Percentiles rank a stretch among this genome's conserved stretches.
phyloP scores from a whole-genome alignment of 495 filamentous ascomycete species.

The Peziza echinospora region DNA sequence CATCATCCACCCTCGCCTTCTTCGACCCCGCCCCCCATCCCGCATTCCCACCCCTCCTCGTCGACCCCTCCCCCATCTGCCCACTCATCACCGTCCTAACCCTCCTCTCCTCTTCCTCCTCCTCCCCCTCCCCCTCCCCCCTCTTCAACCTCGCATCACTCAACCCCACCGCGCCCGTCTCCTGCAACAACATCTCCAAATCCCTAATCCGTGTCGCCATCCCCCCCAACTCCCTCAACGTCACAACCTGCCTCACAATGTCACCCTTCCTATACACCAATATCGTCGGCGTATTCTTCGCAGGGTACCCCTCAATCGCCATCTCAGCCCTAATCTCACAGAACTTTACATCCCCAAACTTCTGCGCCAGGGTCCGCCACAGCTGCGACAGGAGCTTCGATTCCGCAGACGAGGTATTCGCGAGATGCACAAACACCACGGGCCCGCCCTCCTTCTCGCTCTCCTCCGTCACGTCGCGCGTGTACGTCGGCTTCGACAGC shows the following conservation, averaged over 20 bases:
- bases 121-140: constrained; percentile 36
- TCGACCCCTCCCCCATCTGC: constrained; percentile 27
- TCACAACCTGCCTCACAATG: constrained; percentile 72
- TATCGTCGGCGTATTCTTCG: constrained; percentile 84
- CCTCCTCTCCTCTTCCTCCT: constrained; percentile 29
- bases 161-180: constrained; percentile 51
- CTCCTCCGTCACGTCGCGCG: constrained; percentile 69
- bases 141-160: constrained; percentile 58
- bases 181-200: constrained; percentile 57
- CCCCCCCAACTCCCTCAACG: constrained; percentile 56
- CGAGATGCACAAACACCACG: constrained; percentile 67
- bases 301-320: constrained; percentile 93
- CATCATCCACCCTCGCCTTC: not conserved
- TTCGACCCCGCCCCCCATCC: constrained; percentile 3
- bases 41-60: constrained; percentile 64
- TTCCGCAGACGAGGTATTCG: constrained; percentile 55
- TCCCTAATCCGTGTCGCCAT: constrained; percentile 38
- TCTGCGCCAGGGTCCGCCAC: constrained; percentile 64
- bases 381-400: constrained; percentile 60
- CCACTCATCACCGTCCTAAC: constrained; percentile 23
- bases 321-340: constrained; percentile 83
- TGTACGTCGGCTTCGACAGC: constrained; percentile 81
- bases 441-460: constrained; percentile 6
- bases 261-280: constrained; percentile 80
- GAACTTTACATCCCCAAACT: constrained; percentile 89